phyloP scores from a whole-genome alignment of 2,329 filamentous ascomycete genomes.

The Diaporthe helianthi region DNA sequence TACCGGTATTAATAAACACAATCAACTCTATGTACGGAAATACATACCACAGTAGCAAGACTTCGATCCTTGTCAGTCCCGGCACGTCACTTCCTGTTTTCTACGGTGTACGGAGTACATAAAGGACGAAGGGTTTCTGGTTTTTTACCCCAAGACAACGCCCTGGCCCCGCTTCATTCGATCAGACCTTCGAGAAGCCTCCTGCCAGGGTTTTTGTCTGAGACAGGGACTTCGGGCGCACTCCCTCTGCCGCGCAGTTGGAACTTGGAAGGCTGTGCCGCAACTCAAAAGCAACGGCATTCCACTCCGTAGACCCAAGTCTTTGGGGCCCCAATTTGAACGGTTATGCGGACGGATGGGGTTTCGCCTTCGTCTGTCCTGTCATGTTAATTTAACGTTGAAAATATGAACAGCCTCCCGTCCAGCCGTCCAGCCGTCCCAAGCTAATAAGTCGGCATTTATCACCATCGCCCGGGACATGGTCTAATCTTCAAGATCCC shows the following conservation, averaged over 20 bases:
- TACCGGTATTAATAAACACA: neutral
- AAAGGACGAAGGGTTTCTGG: neutral
- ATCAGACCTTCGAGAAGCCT: slow-evolving; percentile 19
- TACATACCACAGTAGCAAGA: too few species aligned
- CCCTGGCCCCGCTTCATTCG: slow-evolving; percentile 9
- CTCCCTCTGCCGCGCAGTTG: neutral
- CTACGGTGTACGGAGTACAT: neutral
- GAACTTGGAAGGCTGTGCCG: neutral
- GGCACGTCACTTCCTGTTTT: slow-evolving; percentile 8
- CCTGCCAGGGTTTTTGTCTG: slow-evolving; percentile 4
- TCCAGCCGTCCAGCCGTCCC: too few species aligned
- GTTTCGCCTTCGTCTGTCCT: neutral
- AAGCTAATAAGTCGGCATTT: too few species aligned
- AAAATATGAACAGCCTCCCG: neutral
- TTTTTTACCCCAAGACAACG: neutral
- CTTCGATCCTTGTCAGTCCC: neutral
- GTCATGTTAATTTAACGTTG: neutral
- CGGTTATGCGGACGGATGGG: slow-evolving; percentile 22
- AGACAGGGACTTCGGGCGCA: slow-evolving; percentile 14
- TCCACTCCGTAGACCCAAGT: neutral
- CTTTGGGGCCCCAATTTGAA: neutral
- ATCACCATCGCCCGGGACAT: neutral
- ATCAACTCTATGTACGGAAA: too few species aligned
- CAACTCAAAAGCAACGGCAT: neutral
- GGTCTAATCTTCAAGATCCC: slow-evolving; percentile 9